A percentile compares a stretch with the other conserved stretches of the same genome.
phyloP scores from a whole-genome alignment of 2,329 filamentous ascomycete species.

The Lasiodiplodia sp. region DNA sequence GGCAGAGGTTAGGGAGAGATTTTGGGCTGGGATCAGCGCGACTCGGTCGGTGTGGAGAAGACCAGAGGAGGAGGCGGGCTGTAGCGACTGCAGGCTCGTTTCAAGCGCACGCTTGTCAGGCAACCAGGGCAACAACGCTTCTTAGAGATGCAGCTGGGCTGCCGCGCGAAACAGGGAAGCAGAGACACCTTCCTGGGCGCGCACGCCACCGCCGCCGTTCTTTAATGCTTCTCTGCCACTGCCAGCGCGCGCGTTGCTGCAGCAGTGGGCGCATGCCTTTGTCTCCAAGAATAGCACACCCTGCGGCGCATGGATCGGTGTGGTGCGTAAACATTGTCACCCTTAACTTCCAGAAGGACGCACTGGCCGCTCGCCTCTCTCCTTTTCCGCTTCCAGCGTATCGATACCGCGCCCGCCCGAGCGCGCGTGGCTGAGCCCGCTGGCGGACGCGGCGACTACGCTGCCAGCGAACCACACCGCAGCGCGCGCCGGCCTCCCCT shows the following conservation, averaged over 20 bases:
- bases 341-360: constrained; percentile 20
- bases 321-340: constrained; percentile 7
- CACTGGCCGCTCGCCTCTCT: constrained; percentile 6
- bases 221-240: constrained; percentile 16
- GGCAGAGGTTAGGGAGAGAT: constrained; percentile 18
- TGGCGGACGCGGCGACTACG: background rate
- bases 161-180: background rate
- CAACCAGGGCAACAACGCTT: constrained; percentile 2
- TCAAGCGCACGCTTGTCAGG: constrained; percentile 7
- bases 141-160: background rate
- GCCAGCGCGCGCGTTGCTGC: constrained; percentile 6
- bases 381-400: constrained; percentile 12
- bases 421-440: constrained; percentile 3
- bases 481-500: background rate
- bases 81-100: constrained; percentile 7
- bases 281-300: constrained; percentile 10
- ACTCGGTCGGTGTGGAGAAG: constrained; percentile 15
- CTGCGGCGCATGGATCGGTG: constrained; percentile 3
- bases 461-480: background rate
- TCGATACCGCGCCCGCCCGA: constrained; percentile 7
- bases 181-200: background rate
- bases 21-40: constrained; percentile 12
- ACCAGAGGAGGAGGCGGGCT: constrained; percentile 4
- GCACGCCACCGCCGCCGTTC: background rate
- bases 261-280: constrained; percentile 17